A percentile compares a stretch with the other conserved stretches of the same genome.
These are phyloP conservation scores for Zygnema circumcarinatum DNA, from an alignment of 139 green algal species.

Conservation along the genomic window DNA sequence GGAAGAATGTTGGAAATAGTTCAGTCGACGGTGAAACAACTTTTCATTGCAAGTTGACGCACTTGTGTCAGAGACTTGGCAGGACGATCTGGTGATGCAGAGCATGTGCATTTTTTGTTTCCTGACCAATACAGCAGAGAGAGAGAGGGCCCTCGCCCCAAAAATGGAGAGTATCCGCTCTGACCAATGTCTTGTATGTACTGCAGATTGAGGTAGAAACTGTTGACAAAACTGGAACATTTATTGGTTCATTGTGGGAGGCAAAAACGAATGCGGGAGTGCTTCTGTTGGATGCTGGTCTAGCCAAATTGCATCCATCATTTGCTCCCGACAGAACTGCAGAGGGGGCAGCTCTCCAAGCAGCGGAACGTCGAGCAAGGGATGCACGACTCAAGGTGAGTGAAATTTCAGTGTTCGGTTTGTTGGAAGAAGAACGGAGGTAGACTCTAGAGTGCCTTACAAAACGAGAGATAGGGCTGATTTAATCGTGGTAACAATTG, in stretches of 20 bases:
- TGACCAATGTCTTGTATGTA: too few relatives aligned
- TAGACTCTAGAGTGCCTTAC: background rate
- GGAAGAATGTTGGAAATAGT: too few relatives aligned
- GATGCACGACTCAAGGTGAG: slow-evolving; percentile 72
- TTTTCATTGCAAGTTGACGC: too few relatives aligned
- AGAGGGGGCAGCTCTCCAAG: slow-evolving; percentile 68
- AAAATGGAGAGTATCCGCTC: too few relatives aligned
- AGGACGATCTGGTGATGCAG: too few relatives aligned
- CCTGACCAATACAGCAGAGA: too few relatives aligned
- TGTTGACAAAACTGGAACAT: slow-evolving; percentile 90
- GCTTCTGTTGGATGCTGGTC: slow-evolving; percentile 78
- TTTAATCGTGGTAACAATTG: background rate
- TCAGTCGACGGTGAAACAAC: too few relatives aligned
- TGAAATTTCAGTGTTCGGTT: too few relatives aligned
- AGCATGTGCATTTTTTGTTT: too few relatives aligned
- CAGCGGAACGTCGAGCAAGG: slow-evolving; percentile 79
- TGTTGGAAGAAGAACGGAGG: background rate
- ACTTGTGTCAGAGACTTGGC: too few relatives aligned
- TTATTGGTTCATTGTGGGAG: slow-evolving; percentile 76
- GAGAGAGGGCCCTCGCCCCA: too few relatives aligned
- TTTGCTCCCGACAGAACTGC: slow-evolving; percentile 63
- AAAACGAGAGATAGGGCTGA: background rate
- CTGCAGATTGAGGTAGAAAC: slow-evolving; percentile 77
- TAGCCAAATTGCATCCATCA: slow-evolving; percentile 82
- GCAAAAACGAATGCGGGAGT: slow-evolving; percentile 69